Conservation (phyloP, 495 filamentous ascomycete genomes). For the Aspergillus carlsbadensis region DNA sequence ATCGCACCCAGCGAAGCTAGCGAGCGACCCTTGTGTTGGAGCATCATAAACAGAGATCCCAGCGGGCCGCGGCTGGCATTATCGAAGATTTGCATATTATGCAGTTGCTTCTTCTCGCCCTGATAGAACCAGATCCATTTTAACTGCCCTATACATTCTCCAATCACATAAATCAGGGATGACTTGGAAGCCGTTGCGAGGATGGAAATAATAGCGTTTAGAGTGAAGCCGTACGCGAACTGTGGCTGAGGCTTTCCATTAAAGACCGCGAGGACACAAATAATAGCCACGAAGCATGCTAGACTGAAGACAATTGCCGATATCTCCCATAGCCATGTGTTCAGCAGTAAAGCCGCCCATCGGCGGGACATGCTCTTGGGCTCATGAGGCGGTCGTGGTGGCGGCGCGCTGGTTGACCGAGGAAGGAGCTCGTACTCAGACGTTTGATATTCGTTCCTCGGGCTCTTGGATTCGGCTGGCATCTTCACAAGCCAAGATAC, state of each 20-base stretch:
- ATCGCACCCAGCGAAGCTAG: constrained; percentile 26
- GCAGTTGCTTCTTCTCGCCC: constrained; percentile 6
- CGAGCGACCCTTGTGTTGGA: constrained; percentile 8
- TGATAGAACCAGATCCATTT: constrained; percentile 37
- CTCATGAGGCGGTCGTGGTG: too few species aligned
- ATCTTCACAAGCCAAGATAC: too few species aligned
- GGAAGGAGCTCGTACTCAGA: too few species aligned
- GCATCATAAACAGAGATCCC: constrained; percentile 33
- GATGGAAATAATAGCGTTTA: constrained; percentile 36
- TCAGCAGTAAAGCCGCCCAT: too few species aligned
- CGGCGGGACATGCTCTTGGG: too few species aligned
- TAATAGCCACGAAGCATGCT: too few species aligned
- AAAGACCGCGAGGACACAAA: too few species aligned
- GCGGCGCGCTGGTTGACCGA: too few species aligned
- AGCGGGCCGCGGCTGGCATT: constrained; percentile 38
- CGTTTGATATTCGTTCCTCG: too few species aligned
- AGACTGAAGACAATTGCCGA: too few species aligned
- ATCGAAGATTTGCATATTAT: constrained; percentile 32
- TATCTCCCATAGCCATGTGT: too few species aligned
- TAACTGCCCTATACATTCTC: constrained; percentile 31
- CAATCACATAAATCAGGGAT: constrained; percentile 27
- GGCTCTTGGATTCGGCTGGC: too few species aligned
- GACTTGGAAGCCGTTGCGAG: constrained; percentile 31
- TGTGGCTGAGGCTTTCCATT: constrained; percentile 2
- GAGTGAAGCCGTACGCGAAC: constrained; percentile 17